Base-by-base conservation (phyloP, 2,329 filamentous ascomycete genomes). In the Epichloe bromicola region DNA sequence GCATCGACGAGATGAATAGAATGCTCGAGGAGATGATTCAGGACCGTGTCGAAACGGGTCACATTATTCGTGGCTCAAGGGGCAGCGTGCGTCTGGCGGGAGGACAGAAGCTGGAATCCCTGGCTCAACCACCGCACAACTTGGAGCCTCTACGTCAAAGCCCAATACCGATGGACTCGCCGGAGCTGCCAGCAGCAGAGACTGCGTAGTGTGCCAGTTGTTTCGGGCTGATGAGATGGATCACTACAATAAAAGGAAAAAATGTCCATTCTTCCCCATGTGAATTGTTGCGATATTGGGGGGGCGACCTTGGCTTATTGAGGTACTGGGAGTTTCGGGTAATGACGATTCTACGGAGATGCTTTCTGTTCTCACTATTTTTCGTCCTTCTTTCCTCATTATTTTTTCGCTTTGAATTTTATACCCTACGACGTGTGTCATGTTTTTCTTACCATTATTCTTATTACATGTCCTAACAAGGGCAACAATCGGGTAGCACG, bases 11-110 rank as follows among this genome's bases (percentile, higher is more conserved):
- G 67, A 90, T 96, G 82, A 95, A 87, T 58, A 81, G 83, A 60
- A 89, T 96, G 71, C 77, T 96, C 26, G 91, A 97, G 61, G 88
- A 95, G 68, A 96, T 97, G 91, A 93, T 96, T 53, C 86, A 90
- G 62, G 86, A 91, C 62, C 82, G 86, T 52, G 85, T 94, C 49
- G 86, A 93, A 59, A 81, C 75, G 49, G 87, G 86, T 20, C 80
- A 87, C 50, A 70, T 88, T 20, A 74, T 87, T 33, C 80, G 85
- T 60, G 76, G 82, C 49, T 70, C 70, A 48, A 74, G 83, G 54
- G 85, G 83, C 40, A 88, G 82, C 60, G 76, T 88, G 48, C 78
- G 81, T 46, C 63, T 85, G 37, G 72, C 74, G 5, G 67, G 63
- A 41, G 74, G 73, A 43, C 65, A 68, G 41, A 75, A 73, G 61